These are phyloP conservation scores for Acacia confusa DNA, from an alignment of 306 rosid species.

Conservation along the genomic window DNA sequence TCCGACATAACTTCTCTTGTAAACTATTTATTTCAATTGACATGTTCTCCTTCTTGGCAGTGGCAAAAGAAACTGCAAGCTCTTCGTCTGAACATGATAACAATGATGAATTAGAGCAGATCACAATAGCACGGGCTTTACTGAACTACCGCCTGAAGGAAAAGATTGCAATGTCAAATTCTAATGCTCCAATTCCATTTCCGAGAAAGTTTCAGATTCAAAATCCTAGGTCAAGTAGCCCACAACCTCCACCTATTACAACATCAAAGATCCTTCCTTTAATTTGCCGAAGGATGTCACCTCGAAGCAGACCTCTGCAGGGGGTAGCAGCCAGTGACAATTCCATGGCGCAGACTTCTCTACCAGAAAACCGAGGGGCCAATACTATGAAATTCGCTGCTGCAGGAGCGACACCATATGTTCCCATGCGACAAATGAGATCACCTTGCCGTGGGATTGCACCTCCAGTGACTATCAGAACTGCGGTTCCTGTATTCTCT, in stretches of 20 bases:
- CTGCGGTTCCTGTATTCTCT: conserved; percentile 80
- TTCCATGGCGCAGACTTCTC: conserved; percentile 33
- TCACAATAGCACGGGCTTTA: conserved; percentile 88
- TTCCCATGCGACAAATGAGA: conserved; percentile 81
- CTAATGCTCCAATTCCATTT: conserved; percentile 69
- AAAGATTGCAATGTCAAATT: conserved; percentile 68
- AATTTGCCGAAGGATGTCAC: conserved; percentile 66
- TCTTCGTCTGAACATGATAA: conserved; percentile 86
- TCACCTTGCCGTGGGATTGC: conserved; percentile 83
- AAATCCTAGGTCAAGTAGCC: conserved; percentile 82
- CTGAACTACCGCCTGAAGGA: conserved; percentile 77
- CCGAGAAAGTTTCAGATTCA: conserved; percentile 70
- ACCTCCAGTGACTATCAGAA: conserved; percentile 86
- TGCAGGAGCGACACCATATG: conserved; percentile 81
- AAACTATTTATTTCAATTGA: conserved; percentile 16
- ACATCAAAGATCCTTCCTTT: conserved; percentile 92
- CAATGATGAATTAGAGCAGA: conserved; percentile 91
- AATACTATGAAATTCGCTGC: conserved; percentile 73
- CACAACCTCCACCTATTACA: conserved; percentile 66
- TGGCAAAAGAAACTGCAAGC: conserved; percentile 87
- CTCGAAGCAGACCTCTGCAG: conserved; percentile 44
- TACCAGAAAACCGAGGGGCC: conserved; percentile 53
- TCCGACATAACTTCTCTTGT: not conserved
- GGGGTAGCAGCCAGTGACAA: conserved; percentile 41
- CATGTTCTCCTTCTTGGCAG: conserved; percentile 49